These are phyloP conservation scores for Zygosaccharomyces pseudorouxii DNA, from an alignment of 805 yeast genomes.

Conservation along the genomic window DNA sequence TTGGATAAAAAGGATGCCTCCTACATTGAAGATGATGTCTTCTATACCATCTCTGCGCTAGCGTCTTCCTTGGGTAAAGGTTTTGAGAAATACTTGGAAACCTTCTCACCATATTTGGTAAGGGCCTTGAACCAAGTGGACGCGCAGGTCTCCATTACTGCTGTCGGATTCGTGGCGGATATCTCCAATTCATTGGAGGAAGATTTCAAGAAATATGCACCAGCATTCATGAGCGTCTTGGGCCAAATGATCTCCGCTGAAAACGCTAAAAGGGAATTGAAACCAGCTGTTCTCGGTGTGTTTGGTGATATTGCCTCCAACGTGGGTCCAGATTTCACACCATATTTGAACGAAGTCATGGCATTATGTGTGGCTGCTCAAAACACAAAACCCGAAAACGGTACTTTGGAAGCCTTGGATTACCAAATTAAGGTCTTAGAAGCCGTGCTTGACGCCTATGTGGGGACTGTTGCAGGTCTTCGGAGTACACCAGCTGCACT, in stretches of 20 bases:
- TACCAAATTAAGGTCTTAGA: constrained; percentile 69
- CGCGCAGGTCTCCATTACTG: constrained; percentile 77
- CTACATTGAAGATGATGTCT: constrained; percentile 84
- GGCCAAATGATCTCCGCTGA: constrained; percentile 66
- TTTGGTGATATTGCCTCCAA: constrained; percentile 95
- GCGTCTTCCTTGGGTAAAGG: constrained; percentile 72
- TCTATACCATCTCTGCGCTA: constrained; percentile 85
- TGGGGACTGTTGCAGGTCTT: constrained; percentile 91
- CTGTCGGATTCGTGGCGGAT: constrained; percentile 94
- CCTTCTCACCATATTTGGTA: constrained; percentile 77
- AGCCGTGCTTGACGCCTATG: constrained; percentile 91
- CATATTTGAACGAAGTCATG: constrained; percentile 76
- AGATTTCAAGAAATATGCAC: constrained; percentile 66
- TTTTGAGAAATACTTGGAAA: constrained; percentile 72
- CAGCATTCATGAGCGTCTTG: constrained; percentile 76
- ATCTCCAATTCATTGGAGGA: constrained; percentile 83
- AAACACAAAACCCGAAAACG: constrained; percentile 57
- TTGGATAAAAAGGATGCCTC: constrained; percentile 61
- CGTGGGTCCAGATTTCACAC: constrained; percentile 70
- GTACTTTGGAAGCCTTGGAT: constrained; percentile 69
- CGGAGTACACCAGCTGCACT: constrained; percentile 62
- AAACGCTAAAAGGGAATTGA: constrained; percentile 70
- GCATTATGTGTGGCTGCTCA: constrained; percentile 67
- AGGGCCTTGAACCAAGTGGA: constrained; percentile 78
- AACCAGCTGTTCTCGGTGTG: constrained; percentile 84